Conservation (phyloP, 73 alveolate species). For the Paraurostyla sp. region DNA sequence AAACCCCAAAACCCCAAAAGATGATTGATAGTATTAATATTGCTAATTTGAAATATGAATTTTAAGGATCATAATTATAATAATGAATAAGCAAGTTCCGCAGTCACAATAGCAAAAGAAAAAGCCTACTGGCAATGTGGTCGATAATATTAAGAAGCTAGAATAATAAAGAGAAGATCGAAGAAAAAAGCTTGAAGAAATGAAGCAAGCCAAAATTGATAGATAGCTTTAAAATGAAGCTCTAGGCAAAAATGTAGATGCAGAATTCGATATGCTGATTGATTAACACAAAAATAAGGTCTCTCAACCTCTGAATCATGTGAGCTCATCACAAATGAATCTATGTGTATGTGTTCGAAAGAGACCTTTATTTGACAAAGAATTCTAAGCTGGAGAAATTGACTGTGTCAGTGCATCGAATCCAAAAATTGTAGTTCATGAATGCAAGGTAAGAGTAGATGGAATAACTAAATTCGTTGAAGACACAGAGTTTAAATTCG, state of each 20-base stretch:
- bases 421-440: slow-evolving; percentile 94
- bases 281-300: slow-evolving; percentile 73
- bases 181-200: slow-evolving; percentile 87
- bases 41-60: slow-evolving; percentile 13
- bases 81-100: slow-evolving; percentile 1
- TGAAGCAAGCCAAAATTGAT: slow-evolving; percentile 77
- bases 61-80: slow-evolving; percentile 22
- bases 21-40: neutral
- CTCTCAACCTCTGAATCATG: slow-evolving; percentile 59
- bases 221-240: slow-evolving; percentile 76
- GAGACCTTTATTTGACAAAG: slow-evolving; percentile 96
- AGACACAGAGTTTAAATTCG: slow-evolving; percentile 93
- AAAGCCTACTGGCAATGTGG: slow-evolving; percentile 57
- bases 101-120: slow-evolving; percentile 1
- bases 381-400: slow-evolving; percentile 93
- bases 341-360: slow-evolving; percentile 97
- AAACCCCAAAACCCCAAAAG: slow-evolving; percentile 9
- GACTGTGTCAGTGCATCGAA: slow-evolving; percentile 96
- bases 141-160: slow-evolving; percentile 82
- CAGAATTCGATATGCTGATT: slow-evolving; percentile 83
- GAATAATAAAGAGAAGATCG: slow-evolving; percentile 84
- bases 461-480: slow-evolving; percentile 99
- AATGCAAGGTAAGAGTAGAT: slow-evolving; percentile 95
- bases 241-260: slow-evolving; percentile 83
- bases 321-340: slow-evolving; percentile 71